Conservation (phyloP, 1,139 yeast genomes). For the Zygosaccharomyces pseudobailii region DNA sequence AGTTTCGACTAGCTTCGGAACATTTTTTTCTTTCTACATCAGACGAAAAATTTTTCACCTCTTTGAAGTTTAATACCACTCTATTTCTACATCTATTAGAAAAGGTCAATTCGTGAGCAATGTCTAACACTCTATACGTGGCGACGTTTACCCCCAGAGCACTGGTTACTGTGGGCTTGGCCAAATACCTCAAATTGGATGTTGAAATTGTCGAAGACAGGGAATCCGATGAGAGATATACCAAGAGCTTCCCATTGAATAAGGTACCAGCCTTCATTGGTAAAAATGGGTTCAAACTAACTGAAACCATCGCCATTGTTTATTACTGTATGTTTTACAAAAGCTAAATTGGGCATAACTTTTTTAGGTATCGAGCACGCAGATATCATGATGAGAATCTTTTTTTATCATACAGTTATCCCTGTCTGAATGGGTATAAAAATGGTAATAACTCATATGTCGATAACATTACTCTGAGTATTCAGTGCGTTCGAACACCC, state of each 20-base stretch:
- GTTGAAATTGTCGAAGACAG: conserved; percentile 50
- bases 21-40: neutral
- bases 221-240: conserved; percentile 42
- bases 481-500: neutral
- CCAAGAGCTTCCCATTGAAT: conserved; percentile 61
- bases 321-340: conserved; percentile 30
- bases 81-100: neutral
- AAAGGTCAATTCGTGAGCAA: neutral
- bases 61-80: neutral
- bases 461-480: conserved; percentile 18
- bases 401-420: conserved; percentile 20
- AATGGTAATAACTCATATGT: conserved; percentile 20
- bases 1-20: neutral
- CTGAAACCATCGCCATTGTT: conserved; percentile 71
- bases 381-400: conserved; percentile 24
- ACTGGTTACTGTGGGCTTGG: conserved; percentile 52
- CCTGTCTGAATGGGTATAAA: conserved; percentile 27
- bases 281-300: conserved; percentile 71
- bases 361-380: conserved; percentile 13
- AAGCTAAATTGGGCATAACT: conserved; percentile 4
- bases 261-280: conserved; percentile 77
- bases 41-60: neutral
- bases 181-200: conserved; percentile 69
- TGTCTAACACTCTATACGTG: conserved; percentile 48
- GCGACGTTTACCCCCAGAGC: conserved; percentile 41